Evolutionary conservation across 2,329 filamentous ascomycete species (phyloP).

Genomic region (Cucurbitaria berberidis): DNA sequence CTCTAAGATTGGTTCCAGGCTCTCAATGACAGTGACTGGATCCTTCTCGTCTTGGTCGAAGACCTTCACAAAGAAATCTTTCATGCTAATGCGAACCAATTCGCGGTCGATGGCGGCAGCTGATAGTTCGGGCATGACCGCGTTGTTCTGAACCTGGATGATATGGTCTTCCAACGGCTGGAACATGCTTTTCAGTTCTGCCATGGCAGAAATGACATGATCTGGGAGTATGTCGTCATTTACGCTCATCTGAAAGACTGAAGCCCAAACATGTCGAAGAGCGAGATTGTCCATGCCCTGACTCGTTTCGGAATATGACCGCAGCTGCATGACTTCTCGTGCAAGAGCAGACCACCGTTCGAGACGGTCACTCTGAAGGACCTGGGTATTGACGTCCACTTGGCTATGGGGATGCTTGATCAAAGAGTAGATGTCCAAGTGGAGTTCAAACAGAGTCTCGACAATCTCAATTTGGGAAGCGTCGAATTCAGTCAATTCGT

Average conservation of each 20-base stretch:
- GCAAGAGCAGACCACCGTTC: conserved; percentile 66
- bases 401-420: conserved; percentile 67
- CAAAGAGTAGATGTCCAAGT: conserved; percentile 69
- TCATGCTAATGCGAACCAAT: conserved; percentile 88
- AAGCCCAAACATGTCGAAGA: conserved; percentile 71
- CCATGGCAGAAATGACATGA: conserved; percentile 66
- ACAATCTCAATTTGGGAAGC: conserved; percentile 58
- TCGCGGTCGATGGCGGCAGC: conserved; percentile 84
- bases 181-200: conserved; percentile 65
- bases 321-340: conserved; percentile 58
- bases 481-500: conserved; percentile 39
- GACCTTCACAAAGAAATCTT: conserved; percentile 92
- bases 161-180: conserved; percentile 55
- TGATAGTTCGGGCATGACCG: conserved; percentile 86
- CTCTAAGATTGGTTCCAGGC: conserved; percentile 88
- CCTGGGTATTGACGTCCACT: conserved; percentile 58
- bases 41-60: conserved; percentile 84
- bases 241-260: conserved; percentile 66
- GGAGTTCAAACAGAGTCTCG: conserved; percentile 69
- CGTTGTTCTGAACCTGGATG: conserved; percentile 78
- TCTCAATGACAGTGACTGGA: conserved; percentile 85
- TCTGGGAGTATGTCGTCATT: conserved; percentile 62
- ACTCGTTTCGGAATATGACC: conserved; percentile 30
- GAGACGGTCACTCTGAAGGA: conserved; percentile 64
- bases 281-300: conserved; percentile 51